These are phyloP conservation scores for Saturnispora saitoi DNA, from an alignment of 805 yeast species.

Conservation along the genomic window DNA sequence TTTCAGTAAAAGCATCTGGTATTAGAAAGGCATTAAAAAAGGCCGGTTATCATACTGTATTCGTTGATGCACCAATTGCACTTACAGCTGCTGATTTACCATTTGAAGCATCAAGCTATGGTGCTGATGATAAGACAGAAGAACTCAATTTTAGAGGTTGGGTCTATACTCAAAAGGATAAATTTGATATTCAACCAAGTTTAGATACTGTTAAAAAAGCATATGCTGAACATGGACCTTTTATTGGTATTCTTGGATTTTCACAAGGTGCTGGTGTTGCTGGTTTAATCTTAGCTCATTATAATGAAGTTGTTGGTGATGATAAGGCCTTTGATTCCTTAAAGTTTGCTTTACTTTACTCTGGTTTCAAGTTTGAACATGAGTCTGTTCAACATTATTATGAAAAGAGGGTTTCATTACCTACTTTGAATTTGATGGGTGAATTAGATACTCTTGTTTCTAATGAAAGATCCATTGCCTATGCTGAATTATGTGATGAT, in stretches of 20 bases:
- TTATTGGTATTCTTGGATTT: constrained; percentile 83
- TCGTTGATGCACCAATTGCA: constrained; percentile 69
- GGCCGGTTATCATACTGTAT: constrained; percentile 60
- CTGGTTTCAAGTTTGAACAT: constrained; percentile 42
- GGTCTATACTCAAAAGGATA: constrained; percentile 49
- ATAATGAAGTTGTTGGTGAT: constrained; percentile 40
- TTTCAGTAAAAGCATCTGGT: constrained; percentile 85
- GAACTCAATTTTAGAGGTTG: constrained; percentile 45
- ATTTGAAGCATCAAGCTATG: constrained; percentile 41
- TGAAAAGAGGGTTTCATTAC: constrained; percentile 22
- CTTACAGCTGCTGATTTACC: constrained; percentile 68
- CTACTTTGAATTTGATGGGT: constrained; percentile 74
- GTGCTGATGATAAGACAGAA: constrained; percentile 35
- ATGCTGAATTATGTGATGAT: constrained; percentile 47
- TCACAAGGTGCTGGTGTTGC: constrained; percentile 92
- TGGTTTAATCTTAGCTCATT: constrained; percentile 55
- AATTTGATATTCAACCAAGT: constrained; percentile 31
- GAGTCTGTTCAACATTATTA: constrained; percentile 25
- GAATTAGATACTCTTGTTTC: constrained; percentile 82
- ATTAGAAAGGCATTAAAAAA: constrained; percentile 64
- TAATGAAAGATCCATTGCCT: constrained; percentile 54
- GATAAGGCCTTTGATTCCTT: constrained; percentile 39
- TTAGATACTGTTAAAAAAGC: constrained; percentile 42
- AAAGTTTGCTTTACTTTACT: constrained; percentile 67
- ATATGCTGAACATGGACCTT: constrained; percentile 62